These are phyloP conservation scores for Hygrophila difformis DNA, from an alignment of 257 asterid species.

Conservation along the genomic window DNA sequence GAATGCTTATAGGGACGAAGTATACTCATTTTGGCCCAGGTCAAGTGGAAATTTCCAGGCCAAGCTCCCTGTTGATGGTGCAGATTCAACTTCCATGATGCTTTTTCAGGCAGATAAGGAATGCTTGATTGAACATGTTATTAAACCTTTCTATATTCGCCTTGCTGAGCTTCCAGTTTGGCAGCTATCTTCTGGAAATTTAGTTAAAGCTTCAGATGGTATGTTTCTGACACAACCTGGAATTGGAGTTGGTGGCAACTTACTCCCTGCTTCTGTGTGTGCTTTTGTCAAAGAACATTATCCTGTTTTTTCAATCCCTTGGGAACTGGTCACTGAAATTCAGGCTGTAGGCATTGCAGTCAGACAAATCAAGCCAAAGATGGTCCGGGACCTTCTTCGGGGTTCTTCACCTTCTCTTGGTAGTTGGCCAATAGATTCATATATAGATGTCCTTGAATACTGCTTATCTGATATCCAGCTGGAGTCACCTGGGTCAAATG, in stretches of 20 bases:
- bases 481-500: constrained; percentile 35
- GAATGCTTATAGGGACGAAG: constrained; percentile 54
- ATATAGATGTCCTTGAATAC: constrained; percentile 84
- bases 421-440: constrained; percentile 65
- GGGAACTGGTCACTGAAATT: constrained; percentile 90
- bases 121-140: constrained; percentile 67
- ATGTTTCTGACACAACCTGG: constrained; percentile 98
- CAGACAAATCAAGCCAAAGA: constrained; percentile 85
- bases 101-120: constrained; percentile 64
- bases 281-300: constrained; percentile 92
- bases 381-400: constrained; percentile 90
- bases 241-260: constrained; percentile 58
- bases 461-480: constrained; percentile 79
- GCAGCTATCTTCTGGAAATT: constrained; percentile 84
- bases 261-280: constrained; percentile 85
- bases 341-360: constrained; percentile 74
- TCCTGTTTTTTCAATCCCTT: constrained; percentile 95
- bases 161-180: constrained; percentile 83
- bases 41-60: constrained; percentile 30
- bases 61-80: constrained; percentile 30
- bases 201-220: constrained; percentile 85
- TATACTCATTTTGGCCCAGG: constrained; percentile 89
- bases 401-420: constrained; percentile 53
- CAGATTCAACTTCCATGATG: constrained; percentile 24
- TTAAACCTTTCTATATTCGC: constrained; percentile 70